Percentiles rank a stretch among this genome's conserved stretches.
These are phyloP conservation scores for Fallopia convolvulus DNA, from an alignment of 148 eudicot species.

Conservation along the genomic window DNA sequence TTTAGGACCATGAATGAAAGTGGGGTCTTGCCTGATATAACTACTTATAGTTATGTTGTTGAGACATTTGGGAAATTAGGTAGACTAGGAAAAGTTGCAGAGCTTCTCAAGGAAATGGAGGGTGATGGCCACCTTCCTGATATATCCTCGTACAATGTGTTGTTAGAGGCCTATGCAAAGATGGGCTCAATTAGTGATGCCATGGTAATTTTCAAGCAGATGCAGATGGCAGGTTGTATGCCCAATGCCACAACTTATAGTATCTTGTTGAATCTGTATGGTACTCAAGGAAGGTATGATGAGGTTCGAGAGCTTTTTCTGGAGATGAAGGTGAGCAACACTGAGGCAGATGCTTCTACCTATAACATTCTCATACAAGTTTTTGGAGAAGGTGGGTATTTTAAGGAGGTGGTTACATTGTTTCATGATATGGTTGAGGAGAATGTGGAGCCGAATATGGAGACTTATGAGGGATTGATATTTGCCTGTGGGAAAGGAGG, in stretches of 20 bases:
- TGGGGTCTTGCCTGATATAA: conserved; percentile 81
- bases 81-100: conserved; percentile 66
- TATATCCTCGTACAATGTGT: conserved; percentile 70
- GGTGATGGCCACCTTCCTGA: conserved; percentile 75
- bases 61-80: conserved; percentile 75
- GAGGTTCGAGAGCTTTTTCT: conserved; percentile 91
- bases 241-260: conserved; percentile 79
- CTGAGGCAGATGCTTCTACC: conserved; percentile 82
- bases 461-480: conserved; percentile 87
- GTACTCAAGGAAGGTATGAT: conserved; percentile 77
- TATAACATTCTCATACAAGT: conserved; percentile 88
- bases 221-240: conserved; percentile 85
- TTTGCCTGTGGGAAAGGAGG: conserved; percentile 94
- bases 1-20: conserved; percentile 93
- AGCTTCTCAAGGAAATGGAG: conserved; percentile 71
- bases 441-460: conserved; percentile 88
- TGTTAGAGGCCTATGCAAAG: conserved; percentile 84
- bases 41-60: conserved; percentile 67
- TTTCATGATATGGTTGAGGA: conserved; percentile 96
- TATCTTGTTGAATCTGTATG: conserved; percentile 76
- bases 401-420: conserved; percentile 90
- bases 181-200: conserved; percentile 70
- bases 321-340: conserved; percentile 94
- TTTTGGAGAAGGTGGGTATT: conserved; percentile 93
- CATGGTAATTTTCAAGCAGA: conserved; percentile 80